Conservation (phyloP, 192 early-diverging fungal species). For the Dissophora globulifera region DNA sequence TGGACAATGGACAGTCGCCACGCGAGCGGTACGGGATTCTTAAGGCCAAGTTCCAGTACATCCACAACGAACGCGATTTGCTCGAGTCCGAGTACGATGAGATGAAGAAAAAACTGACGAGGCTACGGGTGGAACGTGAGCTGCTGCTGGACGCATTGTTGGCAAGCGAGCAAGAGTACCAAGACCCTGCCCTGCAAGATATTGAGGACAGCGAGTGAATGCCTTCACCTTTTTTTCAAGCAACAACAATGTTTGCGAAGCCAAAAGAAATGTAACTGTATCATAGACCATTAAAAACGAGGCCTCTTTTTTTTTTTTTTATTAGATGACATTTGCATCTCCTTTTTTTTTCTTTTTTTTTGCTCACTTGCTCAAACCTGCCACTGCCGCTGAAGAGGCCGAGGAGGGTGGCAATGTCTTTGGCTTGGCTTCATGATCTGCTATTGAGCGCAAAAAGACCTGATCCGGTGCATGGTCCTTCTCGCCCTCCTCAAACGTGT, state of each 20-base stretch:
- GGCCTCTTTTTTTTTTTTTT: not conserved
- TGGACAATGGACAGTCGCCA: slow-evolving; percentile 38
- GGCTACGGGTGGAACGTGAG: slow-evolving; percentile 29
- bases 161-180: slow-evolving; percentile 25
- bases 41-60: slow-evolving; percentile 47
- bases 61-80: slow-evolving; percentile 41
- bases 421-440: slow-evolving; percentile 47
- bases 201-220: slow-evolving; percentile 49
- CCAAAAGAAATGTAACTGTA: not conserved
- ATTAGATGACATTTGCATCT: too few species aligned
- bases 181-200: slow-evolving; percentile 32
- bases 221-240: too few species aligned
- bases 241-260: not conserved
- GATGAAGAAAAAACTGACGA: slow-evolving; percentile 28
- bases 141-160: slow-evolving; percentile 35
- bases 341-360: too few species aligned
- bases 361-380: slow-evolving; percentile 10
- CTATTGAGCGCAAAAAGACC: slow-evolving; percentile 81
- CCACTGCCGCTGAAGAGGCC: slow-evolving; percentile 34
- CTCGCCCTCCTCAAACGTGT: slow-evolving; percentile 96
- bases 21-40: slow-evolving; percentile 30
- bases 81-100: slow-evolving; percentile 47
- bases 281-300: not conserved
- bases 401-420: slow-evolving; percentile 40
- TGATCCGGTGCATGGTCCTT: slow-evolving; percentile 85